phyloP scores from a whole-genome alignment of 768 basidiomycete genomes.

The Mycena galopus region DNA sequence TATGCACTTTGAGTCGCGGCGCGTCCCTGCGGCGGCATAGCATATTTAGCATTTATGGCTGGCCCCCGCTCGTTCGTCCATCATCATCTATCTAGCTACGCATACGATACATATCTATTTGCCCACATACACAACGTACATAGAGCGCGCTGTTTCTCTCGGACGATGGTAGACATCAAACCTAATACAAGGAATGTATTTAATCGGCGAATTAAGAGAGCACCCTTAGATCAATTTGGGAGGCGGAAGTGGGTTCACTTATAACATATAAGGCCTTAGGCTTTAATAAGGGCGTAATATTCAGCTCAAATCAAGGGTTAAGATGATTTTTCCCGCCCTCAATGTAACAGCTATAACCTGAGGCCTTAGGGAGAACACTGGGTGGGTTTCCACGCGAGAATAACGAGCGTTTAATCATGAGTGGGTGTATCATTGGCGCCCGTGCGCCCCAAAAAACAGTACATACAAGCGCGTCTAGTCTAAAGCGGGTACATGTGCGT shows the following conservation, averaged over 20 bases:
- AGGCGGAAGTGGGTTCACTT: too few relatives aligned
- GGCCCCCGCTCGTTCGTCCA: neutral
- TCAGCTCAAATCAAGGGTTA: too few relatives aligned
- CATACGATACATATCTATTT: conserved; percentile 17
- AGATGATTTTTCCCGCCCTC: too few relatives aligned
- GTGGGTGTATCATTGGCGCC: neutral
- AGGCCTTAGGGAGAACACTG: too few relatives aligned
- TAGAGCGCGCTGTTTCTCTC: neutral
- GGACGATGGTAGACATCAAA: conserved; percentile 18
- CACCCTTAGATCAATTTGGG: too few relatives aligned
- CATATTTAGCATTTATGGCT: too few relatives aligned
- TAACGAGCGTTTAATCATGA: neutral
- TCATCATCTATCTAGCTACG: conserved; percentile 5
- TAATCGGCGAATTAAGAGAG: neutral
- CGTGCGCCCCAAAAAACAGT: conserved; percentile 14
- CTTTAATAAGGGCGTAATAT: too few relatives aligned
- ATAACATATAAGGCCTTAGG: too few relatives aligned
- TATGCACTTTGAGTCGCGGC: conserved; percentile 33
- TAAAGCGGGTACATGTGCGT: conserved; percentile 14
- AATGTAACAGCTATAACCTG: too few relatives aligned
- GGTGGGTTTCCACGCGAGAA: too few relatives aligned
- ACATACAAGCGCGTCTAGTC: conserved; percentile 34
- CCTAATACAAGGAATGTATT: neutral
- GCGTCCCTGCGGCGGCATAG: conserved; percentile 28
- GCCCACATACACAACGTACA: conserved; percentile 13